Evolutionary conservation across 768 basidiomycete species (phyloP).

Genomic region (Pleurotus ostreatus): DNA sequence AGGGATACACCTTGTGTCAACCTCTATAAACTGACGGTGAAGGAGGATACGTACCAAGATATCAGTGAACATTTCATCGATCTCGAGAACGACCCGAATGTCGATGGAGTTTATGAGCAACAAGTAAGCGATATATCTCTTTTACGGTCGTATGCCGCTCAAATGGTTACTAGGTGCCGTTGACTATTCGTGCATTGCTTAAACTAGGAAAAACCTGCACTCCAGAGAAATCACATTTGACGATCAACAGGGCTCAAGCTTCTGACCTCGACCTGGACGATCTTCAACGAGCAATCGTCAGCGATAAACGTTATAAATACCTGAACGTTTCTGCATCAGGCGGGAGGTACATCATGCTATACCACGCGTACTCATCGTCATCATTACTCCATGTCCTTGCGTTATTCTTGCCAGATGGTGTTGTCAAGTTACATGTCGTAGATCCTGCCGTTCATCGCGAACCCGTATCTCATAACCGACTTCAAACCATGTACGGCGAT

Average conservation of each 20-base stretch:
- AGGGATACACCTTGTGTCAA: conserved; percentile 72
- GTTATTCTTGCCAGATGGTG: conserved; percentile 71
- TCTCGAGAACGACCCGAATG: conserved; percentile 88
- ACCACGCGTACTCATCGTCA: conserved; percentile 69
- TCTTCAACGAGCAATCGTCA: conserved; percentile 58
- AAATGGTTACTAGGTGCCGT: conserved; percentile 57
- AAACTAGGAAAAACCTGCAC: conserved; percentile 82
- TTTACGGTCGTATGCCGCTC: background rate
- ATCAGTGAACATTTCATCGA: conserved; percentile 91
- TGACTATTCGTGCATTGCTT: conserved; percentile 76
- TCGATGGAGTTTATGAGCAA: conserved; percentile 91
- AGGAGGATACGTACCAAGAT: conserved; percentile 79
- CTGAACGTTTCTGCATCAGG: conserved; percentile 59
- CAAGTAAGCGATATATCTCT: conserved; percentile 50
- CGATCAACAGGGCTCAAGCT: conserved; percentile 79
- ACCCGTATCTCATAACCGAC: conserved; percentile 52
- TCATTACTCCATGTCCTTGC: conserved; percentile 84
- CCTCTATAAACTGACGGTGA: conserved; percentile 78
- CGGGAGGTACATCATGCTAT: conserved; percentile 82
- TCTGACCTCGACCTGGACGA: conserved; percentile 81
- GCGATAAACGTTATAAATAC: conserved; percentile 63
- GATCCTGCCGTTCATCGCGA: conserved; percentile 89
- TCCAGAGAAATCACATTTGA: conserved; percentile 59
- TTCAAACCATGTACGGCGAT: conserved; percentile 72
- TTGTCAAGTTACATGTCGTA: conserved; percentile 80